These are phyloP conservation scores for Psilocybe tampanensis DNA, from an alignment of 768 basidiomycete genomes.

Conservation along the genomic window DNA sequence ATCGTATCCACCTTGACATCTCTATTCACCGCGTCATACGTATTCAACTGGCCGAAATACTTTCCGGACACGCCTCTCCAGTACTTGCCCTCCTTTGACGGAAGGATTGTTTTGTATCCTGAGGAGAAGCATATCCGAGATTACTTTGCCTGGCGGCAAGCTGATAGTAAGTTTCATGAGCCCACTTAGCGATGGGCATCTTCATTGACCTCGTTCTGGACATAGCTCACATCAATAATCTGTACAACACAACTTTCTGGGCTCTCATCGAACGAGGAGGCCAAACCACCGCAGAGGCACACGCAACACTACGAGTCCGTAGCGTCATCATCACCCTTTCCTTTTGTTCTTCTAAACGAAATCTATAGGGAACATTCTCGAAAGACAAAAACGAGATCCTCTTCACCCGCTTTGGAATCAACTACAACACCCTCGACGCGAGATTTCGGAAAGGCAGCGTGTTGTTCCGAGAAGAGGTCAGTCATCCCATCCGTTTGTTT, in stretches of 20 bases:
- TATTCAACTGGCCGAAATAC: slow-evolving; percentile 81
- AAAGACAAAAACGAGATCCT: slow-evolving; percentile 92
- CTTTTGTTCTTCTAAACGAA: neutral
- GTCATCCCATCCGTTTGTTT: neutral
- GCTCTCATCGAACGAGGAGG: slow-evolving; percentile 86
- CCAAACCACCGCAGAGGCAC: slow-evolving; percentile 77
- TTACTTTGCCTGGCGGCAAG: slow-evolving; percentile 96
- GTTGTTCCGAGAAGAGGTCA: slow-evolving; percentile 61
- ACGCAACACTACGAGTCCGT: slow-evolving; percentile 73
- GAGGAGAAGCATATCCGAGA: slow-evolving; percentile 72
- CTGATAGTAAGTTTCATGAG: slow-evolving; percentile 94
- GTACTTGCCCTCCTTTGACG: slow-evolving; percentile 94
- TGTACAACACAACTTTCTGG: slow-evolving; percentile 98
- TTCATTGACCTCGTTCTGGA: slow-evolving; percentile 11
- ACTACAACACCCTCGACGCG: slow-evolving; percentile 78
- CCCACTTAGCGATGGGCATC: slow-evolving; percentile 6
- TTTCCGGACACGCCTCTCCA: slow-evolving; percentile 72
- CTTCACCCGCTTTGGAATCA: slow-evolving; percentile 78
- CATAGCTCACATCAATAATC: slow-evolving; percentile 94
- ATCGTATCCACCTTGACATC: slow-evolving; percentile 84
- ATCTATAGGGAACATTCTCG: slow-evolving; percentile 79
- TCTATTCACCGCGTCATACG: slow-evolving; percentile 88
- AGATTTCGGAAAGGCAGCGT: slow-evolving; percentile 87
- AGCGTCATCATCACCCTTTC: neutral
- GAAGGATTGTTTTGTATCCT: slow-evolving; percentile 84